A percentile compares a stretch with the other conserved stretches of the same genome.
phyloP scores from a whole-genome alignment of 768 basidiomycete species.

The Rhizopogon vesiculosus region DNA sequence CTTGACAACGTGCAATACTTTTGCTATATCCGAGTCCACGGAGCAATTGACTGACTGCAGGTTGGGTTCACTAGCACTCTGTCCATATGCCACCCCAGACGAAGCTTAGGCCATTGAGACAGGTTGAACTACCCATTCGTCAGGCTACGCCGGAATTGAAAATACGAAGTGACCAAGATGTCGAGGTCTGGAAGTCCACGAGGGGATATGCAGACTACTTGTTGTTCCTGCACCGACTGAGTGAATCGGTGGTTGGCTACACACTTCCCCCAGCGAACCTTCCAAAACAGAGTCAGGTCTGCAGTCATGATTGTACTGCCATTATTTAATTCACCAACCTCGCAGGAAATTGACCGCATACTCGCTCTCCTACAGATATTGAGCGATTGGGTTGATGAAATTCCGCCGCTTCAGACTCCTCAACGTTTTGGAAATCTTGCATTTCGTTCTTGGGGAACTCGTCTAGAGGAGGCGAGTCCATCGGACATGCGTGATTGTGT shows the following conservation, averaged over 20 bases:
- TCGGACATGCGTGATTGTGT: background rate
- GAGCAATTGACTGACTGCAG: background rate
- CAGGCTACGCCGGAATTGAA: conserved; percentile 37
- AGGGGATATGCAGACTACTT: conserved; percentile 70
- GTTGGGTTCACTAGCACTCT: background rate
- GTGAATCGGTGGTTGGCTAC: conserved; percentile 70
- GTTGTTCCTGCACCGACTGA: conserved; percentile 71
- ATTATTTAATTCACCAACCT: background rate
- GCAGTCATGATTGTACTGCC: background rate
- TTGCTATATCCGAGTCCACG: background rate
- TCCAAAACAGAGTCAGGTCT: conserved; percentile 19
- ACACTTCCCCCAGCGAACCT: conserved; percentile 39
- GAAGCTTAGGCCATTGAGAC: conserved; percentile 24
- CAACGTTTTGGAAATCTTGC: conserved; percentile 93
- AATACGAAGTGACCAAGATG: conserved; percentile 71
- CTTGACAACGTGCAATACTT: too few relatives aligned
- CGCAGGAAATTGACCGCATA: conserved; percentile 43
- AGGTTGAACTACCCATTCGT: conserved; percentile 22
- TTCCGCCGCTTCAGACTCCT: conserved; percentile 66
- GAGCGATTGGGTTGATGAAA: conserved; percentile 72
- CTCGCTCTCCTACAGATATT: conserved; percentile 61
- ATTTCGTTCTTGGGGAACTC: conserved; percentile 79
- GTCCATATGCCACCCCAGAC: conserved; percentile 10
- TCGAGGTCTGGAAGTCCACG: conserved; percentile 66
- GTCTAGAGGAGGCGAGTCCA: conserved; percentile 64